A percentile compares a stretch with the other conserved stretches of the same genome.
phyloP scores from a whole-genome alignment of 306 rosid genomes.

The Begonia masoniana region DNA sequence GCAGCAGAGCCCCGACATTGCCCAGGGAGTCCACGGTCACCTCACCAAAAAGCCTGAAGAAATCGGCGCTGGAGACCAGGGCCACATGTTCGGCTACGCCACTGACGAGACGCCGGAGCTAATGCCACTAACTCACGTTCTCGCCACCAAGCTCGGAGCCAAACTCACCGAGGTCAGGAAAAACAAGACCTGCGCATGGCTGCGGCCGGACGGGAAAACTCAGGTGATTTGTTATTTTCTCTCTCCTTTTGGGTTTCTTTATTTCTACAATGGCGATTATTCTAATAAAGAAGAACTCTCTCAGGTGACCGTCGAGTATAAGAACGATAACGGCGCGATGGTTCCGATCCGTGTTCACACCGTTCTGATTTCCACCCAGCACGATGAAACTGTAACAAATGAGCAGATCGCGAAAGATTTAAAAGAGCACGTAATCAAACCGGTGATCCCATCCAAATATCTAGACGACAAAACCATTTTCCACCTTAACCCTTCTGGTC shows the following conservation, averaged over 20 bases:
- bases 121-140: slow-evolving; percentile 75
- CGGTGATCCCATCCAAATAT: slow-evolving; percentile 52
- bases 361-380: slow-evolving; percentile 70
- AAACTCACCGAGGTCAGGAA: slow-evolving; percentile 69
- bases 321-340: slow-evolving; percentile 68
- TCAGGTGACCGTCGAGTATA: slow-evolving; percentile 60
- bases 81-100: too few species aligned
- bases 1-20: too few species aligned
- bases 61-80: too few species aligned
- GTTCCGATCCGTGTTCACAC: slow-evolving; percentile 70
- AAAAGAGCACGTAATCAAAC: slow-evolving; percentile 68
- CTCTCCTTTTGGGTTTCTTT: too few species aligned
- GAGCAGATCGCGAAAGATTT: slow-evolving; percentile 50
- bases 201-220: slow-evolving; percentile 81
- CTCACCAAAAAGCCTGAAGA: too few species aligned
- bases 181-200: slow-evolving; percentile 60
- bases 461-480: slow-evolving; percentile 69
- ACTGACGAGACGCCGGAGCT: slow-evolving; percentile 64
- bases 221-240: slow-evolving; percentile 13
- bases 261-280: too few species aligned
- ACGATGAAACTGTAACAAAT: slow-evolving; percentile 50
- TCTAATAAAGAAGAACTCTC: too few species aligned
- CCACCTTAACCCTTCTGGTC: slow-evolving; percentile 69
- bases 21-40: too few species aligned
- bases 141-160: slow-evolving; percentile 73